Base-by-base conservation (phyloP, 768 basidiomycete genomes). In the Ramaria sp. region DNA sequence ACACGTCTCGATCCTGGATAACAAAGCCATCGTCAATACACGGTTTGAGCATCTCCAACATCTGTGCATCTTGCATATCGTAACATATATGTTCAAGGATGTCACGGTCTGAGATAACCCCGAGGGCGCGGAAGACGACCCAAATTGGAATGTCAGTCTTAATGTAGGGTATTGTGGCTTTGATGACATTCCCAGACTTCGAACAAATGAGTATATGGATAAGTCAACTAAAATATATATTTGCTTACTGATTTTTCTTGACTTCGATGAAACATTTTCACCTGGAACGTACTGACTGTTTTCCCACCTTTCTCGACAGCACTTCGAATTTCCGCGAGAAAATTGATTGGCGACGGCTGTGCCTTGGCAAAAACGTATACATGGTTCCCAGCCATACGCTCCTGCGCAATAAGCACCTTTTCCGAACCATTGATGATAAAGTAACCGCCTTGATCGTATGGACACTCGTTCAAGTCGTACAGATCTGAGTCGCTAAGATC, bases 341-440 rank as follows among this genome's bases (percentile, higher is more conserved):
- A 96, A 62, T 84, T 91, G 64, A 96, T 89, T 1, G 94, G 93
- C 17, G 92, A 94, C 3, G 95, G 94, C 63, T 95, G 91, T 0
- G 91, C 91, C 72, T 98, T 99, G 52, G 94, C 92, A 66, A 99
- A 99, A 53, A 97, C 93, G 71, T 98, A 99, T 62, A 99, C 96
- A 66, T 96, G 94, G 73, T 99, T 99, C 22, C 92, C 94, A 10
- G 96, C 95, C 94, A 98, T 98, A 53, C 96, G 84, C 69, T 99
- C 96, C 70, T 99, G 96, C 1, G 96, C 96, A 69, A 99, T 99
- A 60, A 99, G 77, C n/a, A 99, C 96, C 71, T 99, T 99, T 69
- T 99, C 96, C 2, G 96, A 98, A 12, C 96, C 96, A 63, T 97
- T 98, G 74, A 99, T 97, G 67, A 99, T 91, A 70, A 99, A 99